Base-by-base conservation (phyloP, 257 asterid genomes). In the Penstemon barbatus region DNA sequence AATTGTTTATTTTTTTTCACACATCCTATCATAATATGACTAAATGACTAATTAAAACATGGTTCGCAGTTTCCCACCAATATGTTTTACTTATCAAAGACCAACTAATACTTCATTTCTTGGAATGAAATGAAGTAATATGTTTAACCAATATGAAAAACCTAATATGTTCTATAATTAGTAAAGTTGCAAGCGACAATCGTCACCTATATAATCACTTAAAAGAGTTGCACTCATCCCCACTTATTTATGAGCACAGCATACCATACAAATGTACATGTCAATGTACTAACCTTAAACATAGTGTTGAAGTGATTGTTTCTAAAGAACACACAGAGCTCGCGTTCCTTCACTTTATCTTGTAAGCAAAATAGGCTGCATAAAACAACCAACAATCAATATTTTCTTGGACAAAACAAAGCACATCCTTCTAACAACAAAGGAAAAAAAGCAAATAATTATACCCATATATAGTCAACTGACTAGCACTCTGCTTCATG, bases 231-330 rank as follows among this genome's bases (percentile, higher is more conserved):
- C 2, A 25, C 33, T 25, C 37, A 57, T 56, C 36, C 63, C 43
- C 44, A 64, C 58, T 53, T 40, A 56, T 36, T 71, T 40, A n/a
- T 43, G 40, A 52, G 45, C 46, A 74, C 49, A 15, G 18, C 18
- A 43, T 44, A 50, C 49, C 46, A 38, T 52, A 13, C 15, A 59
- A 59, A 46, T 48, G 18, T 55, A 43, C 59, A 71, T 4, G 46
- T n/a, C 62, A 68, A 8, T 53, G 6, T 55, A 75, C 89, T 73
- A 65, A 94, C 97, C 98, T 94, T 94, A 78, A 91, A 91, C 99
- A 94, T 91, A 52, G 97, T 89, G 75, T 91, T 94, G 89, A 94
- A 94, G 82, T 91, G 99, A 75, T 94, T 94, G 83, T 94, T 94
- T 71, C 99, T 86, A 89, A 94, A 94, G 61, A 94, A 89, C 59